Percentiles rank a stretch among this genome's conserved stretches.
These are phyloP conservation scores for Balakata baccata DNA, from an alignment of 345 rosid species.

Conservation along the genomic window DNA sequence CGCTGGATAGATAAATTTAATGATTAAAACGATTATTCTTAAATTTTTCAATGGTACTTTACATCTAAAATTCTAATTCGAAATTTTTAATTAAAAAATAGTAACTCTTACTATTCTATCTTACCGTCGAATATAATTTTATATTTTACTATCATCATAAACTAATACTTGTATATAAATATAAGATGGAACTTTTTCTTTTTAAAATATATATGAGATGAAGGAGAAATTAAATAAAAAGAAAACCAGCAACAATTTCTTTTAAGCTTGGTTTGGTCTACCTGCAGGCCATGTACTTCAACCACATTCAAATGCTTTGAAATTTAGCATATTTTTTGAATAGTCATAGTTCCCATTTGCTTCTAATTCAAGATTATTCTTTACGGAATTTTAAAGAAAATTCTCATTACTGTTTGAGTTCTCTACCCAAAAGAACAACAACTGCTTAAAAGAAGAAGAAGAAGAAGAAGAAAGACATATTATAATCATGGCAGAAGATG, in stretches of 20 bases:
- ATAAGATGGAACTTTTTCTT: no score
- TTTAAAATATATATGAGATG: neutral
- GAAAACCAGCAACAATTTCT: conserved; percentile 8
- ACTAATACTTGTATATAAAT: neutral
- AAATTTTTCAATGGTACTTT: no score
- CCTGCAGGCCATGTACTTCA: conserved; percentile 26
- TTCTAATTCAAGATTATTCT: conserved; percentile 10
- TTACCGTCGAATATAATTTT: no score
- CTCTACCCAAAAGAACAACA: conserved; percentile 4
- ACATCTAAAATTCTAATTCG: no score
- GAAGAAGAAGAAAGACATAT: no score
- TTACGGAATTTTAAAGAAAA: conserved; percentile 6
- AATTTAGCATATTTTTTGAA: neutral
- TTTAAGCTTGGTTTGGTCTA: conserved; percentile 32
- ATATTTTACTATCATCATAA: no score
- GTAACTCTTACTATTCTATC: no score
- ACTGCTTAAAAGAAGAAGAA: neutral
- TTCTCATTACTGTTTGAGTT: neutral
- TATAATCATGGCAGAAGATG: conserved; percentile 34
- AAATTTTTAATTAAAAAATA: no score
- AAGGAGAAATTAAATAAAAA: neutral
- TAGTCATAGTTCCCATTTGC: neutral
- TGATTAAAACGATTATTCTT: no score
- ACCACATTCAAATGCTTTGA: conserved; percentile 25
- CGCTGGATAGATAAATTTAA: no score